phyloP scores from a whole-genome alignment of 1,284 basidiomycete genomes.

The Moesziomyces globuligerus region DNA sequence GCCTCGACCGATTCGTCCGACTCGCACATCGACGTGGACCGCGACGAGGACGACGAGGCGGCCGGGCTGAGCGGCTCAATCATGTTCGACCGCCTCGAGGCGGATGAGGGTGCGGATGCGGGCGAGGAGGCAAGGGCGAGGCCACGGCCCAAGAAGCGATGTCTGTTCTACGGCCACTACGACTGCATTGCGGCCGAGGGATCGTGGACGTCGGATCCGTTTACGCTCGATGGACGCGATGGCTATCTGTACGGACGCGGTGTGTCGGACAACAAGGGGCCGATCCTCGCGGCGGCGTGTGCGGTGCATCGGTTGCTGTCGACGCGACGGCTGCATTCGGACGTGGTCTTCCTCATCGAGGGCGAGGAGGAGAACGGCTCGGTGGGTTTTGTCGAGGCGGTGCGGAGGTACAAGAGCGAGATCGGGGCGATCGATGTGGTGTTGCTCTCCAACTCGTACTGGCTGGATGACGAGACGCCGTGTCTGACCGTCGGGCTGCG shows the following conservation, averaged over 20 bases:
- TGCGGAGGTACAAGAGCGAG: conserved; percentile 75
- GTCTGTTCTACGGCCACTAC: conserved; percentile 64
- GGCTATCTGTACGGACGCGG: conserved; percentile 95
- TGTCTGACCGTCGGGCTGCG: conserved; percentile 95
- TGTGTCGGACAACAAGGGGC: conserved; percentile 82
- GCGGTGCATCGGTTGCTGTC: conserved; percentile 84
- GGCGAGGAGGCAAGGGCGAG: conserved; percentile 7
- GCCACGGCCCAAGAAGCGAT: conserved; percentile 26
- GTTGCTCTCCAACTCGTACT: conserved; percentile 81
- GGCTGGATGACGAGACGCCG: conserved; percentile 93
- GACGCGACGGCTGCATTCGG: conserved; percentile 79
- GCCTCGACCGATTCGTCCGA: no score
- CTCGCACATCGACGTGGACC: neutral
- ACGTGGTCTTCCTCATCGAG: conserved; percentile 90
- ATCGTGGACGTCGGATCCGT: conserved; percentile 86
- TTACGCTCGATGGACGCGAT: conserved; percentile 81
- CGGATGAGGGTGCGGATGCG: neutral
- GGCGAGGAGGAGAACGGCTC: conserved; percentile 96
- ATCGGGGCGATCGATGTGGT: conserved; percentile 60
- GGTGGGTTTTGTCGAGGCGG: conserved; percentile 80
- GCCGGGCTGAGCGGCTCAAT: conserved; percentile 31
- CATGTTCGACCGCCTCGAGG: conserved; percentile 37
- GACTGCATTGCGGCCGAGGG: conserved; percentile 59
- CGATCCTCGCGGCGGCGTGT: conserved; percentile 88
- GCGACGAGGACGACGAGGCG: conserved; percentile 7